Evolutionary conservation across 192 early-diverging fungal genomes (phyloP), one percentile per base, ranked within the genome.

Genomic region (Borealophlyctis nickersoniae): DNA sequence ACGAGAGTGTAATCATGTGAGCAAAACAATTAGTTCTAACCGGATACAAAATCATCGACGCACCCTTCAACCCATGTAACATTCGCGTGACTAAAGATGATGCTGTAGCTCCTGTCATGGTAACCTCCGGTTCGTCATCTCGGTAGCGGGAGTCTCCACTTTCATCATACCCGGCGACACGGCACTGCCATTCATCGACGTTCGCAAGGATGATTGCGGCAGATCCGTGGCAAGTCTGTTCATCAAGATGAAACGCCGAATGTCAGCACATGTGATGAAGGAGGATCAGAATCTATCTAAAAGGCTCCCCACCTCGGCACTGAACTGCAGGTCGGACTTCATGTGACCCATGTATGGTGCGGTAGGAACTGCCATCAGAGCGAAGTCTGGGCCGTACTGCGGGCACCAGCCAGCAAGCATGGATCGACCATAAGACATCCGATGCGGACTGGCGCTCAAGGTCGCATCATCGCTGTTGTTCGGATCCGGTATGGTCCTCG

Each of bases 301-400:
- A n/a, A n/a, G n/a, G n/a, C 13, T 31, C n/a, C 32, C 35, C 33
- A 45, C 39, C 60, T 62, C 60, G 9, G 60, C 28, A 13, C 22
- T 2, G 31, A 55, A 53, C n/a, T 52, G 13, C 26, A 62, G 60
- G 30, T 62, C 60, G 11, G 36, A 2, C 19, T 23, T 52, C 13
- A 62, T 27, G 14, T 23, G 5, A 54, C 13, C n/a, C 48, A 51
- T 23, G 28, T 14, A 19, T 2, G 60, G 60, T 4, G 26, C 9
- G 13, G 1, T 9, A 22, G 60, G 60, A 22, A 62, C 16, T 13
- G 19, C 60, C 60, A 62, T 62, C 48, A 62, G 24, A 16, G 60
- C 60, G 30, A 62, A 62, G 34, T 62, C 60, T n/a, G 60, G 49
- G 22, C 23, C 36, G 29, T 62, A 62, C 19, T 26, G 60, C 13